Evolutionary conservation across 2,329 filamentous ascomycete species (phyloP).

Genomic region (Peltaster fructicola): DNA sequence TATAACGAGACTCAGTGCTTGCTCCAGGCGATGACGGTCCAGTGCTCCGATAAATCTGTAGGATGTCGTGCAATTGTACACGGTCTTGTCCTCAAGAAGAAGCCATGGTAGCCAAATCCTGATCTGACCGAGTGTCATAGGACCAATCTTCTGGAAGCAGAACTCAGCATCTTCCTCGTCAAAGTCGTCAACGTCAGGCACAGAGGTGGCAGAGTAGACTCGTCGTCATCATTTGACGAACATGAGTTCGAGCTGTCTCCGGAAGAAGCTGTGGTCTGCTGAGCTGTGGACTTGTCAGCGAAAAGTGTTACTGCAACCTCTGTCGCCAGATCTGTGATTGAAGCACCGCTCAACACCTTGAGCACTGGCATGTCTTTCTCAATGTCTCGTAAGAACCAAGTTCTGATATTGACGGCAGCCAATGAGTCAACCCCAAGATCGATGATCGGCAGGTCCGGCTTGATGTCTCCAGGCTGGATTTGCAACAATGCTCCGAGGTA

Average conservation of each 20-base stretch:
- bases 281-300: too few relatives aligned
- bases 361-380: conserved; percentile 29
- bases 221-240: too few relatives aligned
- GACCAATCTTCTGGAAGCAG: conserved; percentile 4
- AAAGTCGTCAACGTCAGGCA: conserved; percentile 1
- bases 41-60: conserved; percentile 1
- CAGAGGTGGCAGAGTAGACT: background rate
- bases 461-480: conserved; percentile 2
- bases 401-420: conserved; percentile 23
- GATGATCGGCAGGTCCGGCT: conserved; percentile 4
- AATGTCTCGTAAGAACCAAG: conserved; percentile 33
- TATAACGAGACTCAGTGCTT: background rate
- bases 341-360: conserved; percentile 20
- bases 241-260: too few relatives aligned
- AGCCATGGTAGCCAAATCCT: conserved; percentile 6
- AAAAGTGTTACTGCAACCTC: background rate
- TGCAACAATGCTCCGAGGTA: background rate
- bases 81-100: conserved; percentile 5
- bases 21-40: background rate
- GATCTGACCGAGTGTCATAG: conserved; percentile 8
- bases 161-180: conserved; percentile 2
- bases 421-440: conserved; percentile 24
- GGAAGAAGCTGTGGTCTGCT: too few relatives aligned
- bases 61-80: conserved; percentile 4
- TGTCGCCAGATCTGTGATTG: background rate